Evolutionary conservation across 345 rosid species (phyloP), one percentile per base, ranked within the genome.

Genomic region (Cardamine chenopodiifolia): DNA sequence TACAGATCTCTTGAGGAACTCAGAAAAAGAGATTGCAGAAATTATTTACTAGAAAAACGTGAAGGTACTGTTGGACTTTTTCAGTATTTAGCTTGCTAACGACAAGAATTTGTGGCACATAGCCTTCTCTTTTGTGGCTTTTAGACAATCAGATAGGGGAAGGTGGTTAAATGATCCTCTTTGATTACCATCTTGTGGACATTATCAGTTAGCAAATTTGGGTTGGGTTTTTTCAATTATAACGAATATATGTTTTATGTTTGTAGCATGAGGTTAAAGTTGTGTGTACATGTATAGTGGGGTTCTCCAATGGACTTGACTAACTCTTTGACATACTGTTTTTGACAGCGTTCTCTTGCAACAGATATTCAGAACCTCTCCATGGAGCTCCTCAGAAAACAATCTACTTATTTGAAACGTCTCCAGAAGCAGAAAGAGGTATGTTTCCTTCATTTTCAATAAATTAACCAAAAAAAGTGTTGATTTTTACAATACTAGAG

Each of bases 301-400:
- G n/a, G n/a, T n/a, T 74, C 4, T 73, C 59, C 61, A 49, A 20
- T 70, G 77, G 74, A 66, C 66, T 78, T 78, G 74, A 68, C 72
- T 52, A 68, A 58, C 66, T 81, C 62, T 18, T 73, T 66, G 55
- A 56, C 63, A 72, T 65, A 68, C 70, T 65, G 52, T 69, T 74
- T 74, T 80, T 80, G 81, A 75, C 87, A 89, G 91, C 85, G 87
- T 58, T 89, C 90, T 72, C 88, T 89, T 77, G 96, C 96, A 69
- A 89, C 85, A 59, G 96, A 89, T 79, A 90, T 89, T 77, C 96
- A 89, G 68, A 84, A 58, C 78, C 86, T 87, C 34, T 89, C 92
- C 17, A 75, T 86, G 89, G 96, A 87, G 29, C 87, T 89, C 45
- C 86, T 90, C 19, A 85, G 84, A 76, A 89, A 89, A 79, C 96